phyloP scores from a whole-genome alignment of 2,329 filamentous ascomycete species.

The Ampelomyces quisqualis region DNA sequence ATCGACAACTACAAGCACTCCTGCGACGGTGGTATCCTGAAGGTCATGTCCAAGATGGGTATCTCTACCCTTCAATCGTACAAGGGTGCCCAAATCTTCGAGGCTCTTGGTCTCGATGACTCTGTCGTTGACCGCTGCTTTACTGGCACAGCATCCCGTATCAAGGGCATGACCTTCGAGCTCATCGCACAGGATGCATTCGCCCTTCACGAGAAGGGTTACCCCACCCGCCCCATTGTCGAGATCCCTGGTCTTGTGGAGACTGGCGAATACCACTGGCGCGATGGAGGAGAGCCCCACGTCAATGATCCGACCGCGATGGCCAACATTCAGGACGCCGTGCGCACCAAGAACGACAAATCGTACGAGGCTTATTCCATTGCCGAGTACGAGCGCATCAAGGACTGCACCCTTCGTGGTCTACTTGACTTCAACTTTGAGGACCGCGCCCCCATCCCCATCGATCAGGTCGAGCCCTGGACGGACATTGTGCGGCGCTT shows the following conservation, averaged over 20 bases:
- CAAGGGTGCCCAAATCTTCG: constrained; percentile 97
- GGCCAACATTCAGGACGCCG: constrained; percentile 95
- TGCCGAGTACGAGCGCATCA: constrained; percentile 93
- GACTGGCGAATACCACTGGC: constrained; percentile 97
- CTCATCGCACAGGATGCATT: constrained; percentile 92
- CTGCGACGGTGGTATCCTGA: constrained; percentile 91
- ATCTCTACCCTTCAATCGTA: constrained; percentile 95
- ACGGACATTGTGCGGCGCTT: constrained; percentile 96
- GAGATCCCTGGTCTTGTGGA: constrained; percentile 79
- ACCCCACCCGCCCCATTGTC: constrained; percentile 75
- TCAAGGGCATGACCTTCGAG: constrained; percentile 91
- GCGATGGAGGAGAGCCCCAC: constrained; percentile 91
- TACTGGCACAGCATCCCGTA: constrained; percentile 88
- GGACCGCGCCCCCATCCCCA: constrained; percentile 77
- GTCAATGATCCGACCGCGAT: constrained; percentile 94
- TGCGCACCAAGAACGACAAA: constrained; percentile 96
- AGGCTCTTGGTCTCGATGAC: constrained; percentile 91
- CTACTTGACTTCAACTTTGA: constrained; percentile 97
- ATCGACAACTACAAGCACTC: constrained; percentile 97
- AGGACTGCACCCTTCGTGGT: constrained; percentile 90
- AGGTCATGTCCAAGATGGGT: constrained; percentile 99
- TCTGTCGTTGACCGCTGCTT: constrained; percentile 92
- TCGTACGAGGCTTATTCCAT: constrained; percentile 96
- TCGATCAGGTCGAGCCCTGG: constrained; percentile 97
- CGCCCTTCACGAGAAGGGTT: constrained; percentile 91